Percentiles rank a stretch among this genome's conserved stretches.
Evolutionary conservation across 2,329 filamentous ascomycete species (phyloP).

Genomic region (Blastomyces gilchristii): DNA sequence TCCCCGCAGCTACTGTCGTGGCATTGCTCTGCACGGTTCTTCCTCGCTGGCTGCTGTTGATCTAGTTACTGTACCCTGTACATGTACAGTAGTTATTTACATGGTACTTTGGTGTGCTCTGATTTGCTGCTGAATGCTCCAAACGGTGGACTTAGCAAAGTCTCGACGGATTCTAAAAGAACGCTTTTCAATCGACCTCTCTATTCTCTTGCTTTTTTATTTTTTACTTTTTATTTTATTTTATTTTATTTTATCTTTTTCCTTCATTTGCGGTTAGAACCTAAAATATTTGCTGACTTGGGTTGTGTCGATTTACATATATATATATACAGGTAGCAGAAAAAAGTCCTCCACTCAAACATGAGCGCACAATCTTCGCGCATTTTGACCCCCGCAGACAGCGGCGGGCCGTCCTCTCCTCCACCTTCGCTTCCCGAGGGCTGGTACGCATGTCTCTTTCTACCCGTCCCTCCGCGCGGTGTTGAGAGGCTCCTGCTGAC

Average conservation of each 20-base stretch:
- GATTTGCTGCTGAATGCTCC: not conserved
- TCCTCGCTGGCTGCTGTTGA: not conserved
- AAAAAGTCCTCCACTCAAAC: not conserved
- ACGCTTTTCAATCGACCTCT: not conserved
- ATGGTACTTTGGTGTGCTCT: not conserved
- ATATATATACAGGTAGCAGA: not conserved
- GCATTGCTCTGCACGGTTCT: not conserved
- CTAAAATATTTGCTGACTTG: not conserved
- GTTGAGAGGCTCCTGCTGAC: not conserved
- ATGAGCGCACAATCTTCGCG: conserved; percentile 15
- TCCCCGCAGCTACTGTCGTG: conserved; percentile 1
- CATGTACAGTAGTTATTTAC: too few relatives aligned
- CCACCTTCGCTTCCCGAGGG: conserved; percentile 31
- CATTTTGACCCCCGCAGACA: conserved; percentile 25
- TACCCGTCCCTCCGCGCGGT: not conserved
- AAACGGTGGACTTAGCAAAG: not conserved
- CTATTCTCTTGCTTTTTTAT: not conserved
- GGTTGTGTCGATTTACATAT: not conserved
- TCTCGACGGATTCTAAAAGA: not conserved
- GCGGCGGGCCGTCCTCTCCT: conserved; percentile 30
- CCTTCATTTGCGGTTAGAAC: not conserved
- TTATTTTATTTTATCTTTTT: too few relatives aligned
- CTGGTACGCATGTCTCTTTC: conserved; percentile 23
- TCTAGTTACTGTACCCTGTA: too few relatives aligned
- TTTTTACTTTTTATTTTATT: not conserved